A percentile compares a stretch with the other conserved stretches of the same genome.
Evolutionary conservation across 345 rosid genomes (phyloP).

Genomic region (Bruguiera sexangula): DNA sequence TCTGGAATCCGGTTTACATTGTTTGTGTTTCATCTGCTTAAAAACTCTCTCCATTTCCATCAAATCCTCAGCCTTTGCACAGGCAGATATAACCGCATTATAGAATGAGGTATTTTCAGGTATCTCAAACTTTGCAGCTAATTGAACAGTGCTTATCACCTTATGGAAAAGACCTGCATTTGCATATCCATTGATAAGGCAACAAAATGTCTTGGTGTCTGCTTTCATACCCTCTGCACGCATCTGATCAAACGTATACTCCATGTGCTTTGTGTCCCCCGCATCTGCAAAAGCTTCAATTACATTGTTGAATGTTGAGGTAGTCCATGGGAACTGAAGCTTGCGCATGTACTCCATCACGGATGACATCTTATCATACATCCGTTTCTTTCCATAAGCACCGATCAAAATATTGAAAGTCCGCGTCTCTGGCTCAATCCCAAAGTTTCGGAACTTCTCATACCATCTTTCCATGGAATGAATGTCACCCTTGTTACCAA

Average conservation of each 20-base stretch:
- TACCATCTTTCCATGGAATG: conserved; percentile 92
- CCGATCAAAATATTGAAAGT: conserved; percentile 84
- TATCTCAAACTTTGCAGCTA: conserved; percentile 76
- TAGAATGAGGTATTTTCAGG: conserved; percentile 61
- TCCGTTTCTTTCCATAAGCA: conserved; percentile 80
- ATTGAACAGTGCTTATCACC: conserved; percentile 60
- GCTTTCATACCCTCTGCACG: conserved; percentile 74
- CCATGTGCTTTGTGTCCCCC: conserved; percentile 89
- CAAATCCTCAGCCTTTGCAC: conserved; percentile 74
- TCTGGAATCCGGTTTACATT: conserved; percentile 47
- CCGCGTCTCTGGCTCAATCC: conserved; percentile 82
- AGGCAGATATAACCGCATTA: conserved; percentile 71
- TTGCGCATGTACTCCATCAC: conserved; percentile 95
- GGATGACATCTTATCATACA: conserved; percentile 91
- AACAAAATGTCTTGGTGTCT: conserved; percentile 86
- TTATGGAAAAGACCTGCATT: conserved; percentile 80
- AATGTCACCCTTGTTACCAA: conserved; percentile 77
- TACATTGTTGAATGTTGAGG: conserved; percentile 81
- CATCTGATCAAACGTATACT: conserved; percentile 85
- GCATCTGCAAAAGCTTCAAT: conserved; percentile 86
- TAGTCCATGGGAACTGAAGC: conserved; percentile 88
- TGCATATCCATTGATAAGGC: conserved; percentile 77
- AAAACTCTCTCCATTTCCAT: conserved; percentile 94
- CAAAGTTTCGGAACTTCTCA: conserved; percentile 73
- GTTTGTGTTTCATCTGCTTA: conserved; percentile 67